phyloP scores from a whole-genome alignment of 306 rosid genomes.

The Prunus salicina region DNA sequence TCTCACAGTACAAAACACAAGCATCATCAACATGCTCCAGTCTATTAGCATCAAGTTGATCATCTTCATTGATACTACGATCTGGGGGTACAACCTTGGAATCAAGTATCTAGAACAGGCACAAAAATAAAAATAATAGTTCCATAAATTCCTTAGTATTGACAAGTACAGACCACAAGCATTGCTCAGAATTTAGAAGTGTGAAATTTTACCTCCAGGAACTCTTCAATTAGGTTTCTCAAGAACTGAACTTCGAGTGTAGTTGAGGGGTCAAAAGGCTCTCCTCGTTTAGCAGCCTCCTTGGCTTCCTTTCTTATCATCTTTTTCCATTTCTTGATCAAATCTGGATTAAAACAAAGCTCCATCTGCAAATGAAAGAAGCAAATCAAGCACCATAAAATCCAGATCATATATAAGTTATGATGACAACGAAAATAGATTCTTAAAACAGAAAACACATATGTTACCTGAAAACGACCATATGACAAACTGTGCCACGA shows the following conservation, averaged over 20 bases:
- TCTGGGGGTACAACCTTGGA: constrained; percentile 54
- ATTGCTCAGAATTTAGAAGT: constrained; percentile 11
- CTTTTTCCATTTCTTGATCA: constrained; percentile 96
- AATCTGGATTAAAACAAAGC: constrained; percentile 75
- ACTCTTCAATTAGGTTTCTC: constrained; percentile 82
- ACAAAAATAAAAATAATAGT: constrained; percentile 5
- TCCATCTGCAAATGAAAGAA: constrained; percentile 63
- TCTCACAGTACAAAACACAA: constrained; percentile 88
- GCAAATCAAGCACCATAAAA: constrained; percentile 14
- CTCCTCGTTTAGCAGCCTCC: constrained; percentile 70
- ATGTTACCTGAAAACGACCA: constrained; percentile 92
- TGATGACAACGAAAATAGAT: constrained; percentile 10
- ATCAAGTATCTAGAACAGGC: constrained; percentile 65
- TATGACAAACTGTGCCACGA: constrained; percentile 91
- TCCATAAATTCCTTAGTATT: constrained; percentile 6
- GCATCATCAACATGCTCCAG: constrained; percentile 60
- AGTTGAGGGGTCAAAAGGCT: constrained; percentile 54
- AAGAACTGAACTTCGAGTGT: constrained; percentile 73
- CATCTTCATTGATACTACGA: constrained; percentile 34
- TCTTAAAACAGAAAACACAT: constrained; percentile 5
- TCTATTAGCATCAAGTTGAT: constrained; percentile 41
- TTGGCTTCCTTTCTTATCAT: constrained; percentile 63
- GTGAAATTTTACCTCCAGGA: constrained; percentile 64
- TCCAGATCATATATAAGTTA: constrained; percentile 15
- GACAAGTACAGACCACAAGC: neutral